Base-by-base conservation (phyloP, 2,329 filamentous ascomycete species). In the Trichoderma koningiopsis region DNA sequence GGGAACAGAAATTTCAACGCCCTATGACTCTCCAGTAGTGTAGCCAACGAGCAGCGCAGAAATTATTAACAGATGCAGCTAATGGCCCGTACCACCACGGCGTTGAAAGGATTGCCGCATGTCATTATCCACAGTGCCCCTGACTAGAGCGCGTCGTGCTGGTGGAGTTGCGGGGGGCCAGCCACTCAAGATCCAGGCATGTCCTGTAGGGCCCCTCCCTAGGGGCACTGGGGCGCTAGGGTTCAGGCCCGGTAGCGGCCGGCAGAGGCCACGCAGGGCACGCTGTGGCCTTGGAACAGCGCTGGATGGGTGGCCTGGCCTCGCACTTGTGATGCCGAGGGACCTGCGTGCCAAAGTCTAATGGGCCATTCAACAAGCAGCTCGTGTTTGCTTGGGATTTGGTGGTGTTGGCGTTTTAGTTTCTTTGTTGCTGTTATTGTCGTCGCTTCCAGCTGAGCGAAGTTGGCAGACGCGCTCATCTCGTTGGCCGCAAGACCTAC, bases 151-250 rank as follows among this genome's bases (percentile, higher is more conserved):
- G 40, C 37, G 60, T 68, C 49, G 59, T 49, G 33, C 35, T 22
- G 37, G 67, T 59, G 62, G 68, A 69, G 49, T 60, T 69, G 68
- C 68, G 68, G 68, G 68, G 68, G 56, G 29, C 55, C 43, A 59
- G 61, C 68, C 68, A 69, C 56, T 69, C 60, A 69, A 64, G 68
- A 65, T 69, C 53, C 60, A 55, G n/a, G 33, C 53, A 63, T 43
- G 43, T 52, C 22, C 61, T 13, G 33, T 59, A 24, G 47, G 61
- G 55, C 61, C 61, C 61, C 60, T 55, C 43, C 60, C 60, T 47
- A 62, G 68, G 68, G 56, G 35, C 53, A 57, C 43, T 53, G 69
- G 24, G 69, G 69, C 69, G 69, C 69, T 56, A 70, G 57, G 64
- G 58, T 70, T 70, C 64, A 62, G 52, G 13, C 57, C 58, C 37